phyloP scores from a whole-genome alignment of 1,284 basidiomycete species.

The Testicularia cyperi region DNA sequence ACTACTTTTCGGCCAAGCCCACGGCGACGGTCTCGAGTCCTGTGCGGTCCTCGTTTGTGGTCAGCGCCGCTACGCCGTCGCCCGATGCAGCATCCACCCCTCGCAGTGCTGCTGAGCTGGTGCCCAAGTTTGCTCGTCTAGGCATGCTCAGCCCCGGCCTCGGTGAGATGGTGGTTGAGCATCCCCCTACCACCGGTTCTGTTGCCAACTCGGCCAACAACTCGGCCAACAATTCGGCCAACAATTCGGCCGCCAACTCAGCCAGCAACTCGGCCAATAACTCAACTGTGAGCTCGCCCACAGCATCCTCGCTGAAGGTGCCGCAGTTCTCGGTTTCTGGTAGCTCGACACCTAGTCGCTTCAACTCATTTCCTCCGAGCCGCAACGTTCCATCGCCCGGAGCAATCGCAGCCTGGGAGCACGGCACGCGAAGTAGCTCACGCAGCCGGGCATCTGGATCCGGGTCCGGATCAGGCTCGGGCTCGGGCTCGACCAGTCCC shows the following conservation, averaged over 20 bases:
- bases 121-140: slow-evolving; percentile 38
- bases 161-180: slow-evolving; percentile 40
- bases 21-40: slow-evolving; percentile 12
- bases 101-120: slow-evolving; percentile 17
- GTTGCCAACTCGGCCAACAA: background rate
- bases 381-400: slow-evolving; percentile 25
- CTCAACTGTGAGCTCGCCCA: no score
- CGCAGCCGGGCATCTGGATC: slow-evolving; percentile 23
- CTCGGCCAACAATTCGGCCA: slow-evolving; percentile 24
- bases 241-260: background rate
- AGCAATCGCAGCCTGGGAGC: slow-evolving; percentile 20
- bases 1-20: slow-evolving; percentile 52
- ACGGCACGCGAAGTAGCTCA: slow-evolving; percentile 10
- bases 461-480: slow-evolving; percentile 15
- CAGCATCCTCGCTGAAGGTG: slow-evolving; percentile 23
- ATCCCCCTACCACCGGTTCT: slow-evolving; percentile 16
- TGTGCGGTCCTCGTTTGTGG: slow-evolving; percentile 21
- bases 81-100: slow-evolving; percentile 32
- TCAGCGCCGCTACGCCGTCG: slow-evolving; percentile 40
- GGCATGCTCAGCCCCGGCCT: slow-evolving; percentile 53
- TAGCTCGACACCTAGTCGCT: slow-evolving; percentile 14
- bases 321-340: slow-evolving; percentile 14
- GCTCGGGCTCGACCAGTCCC: slow-evolving; percentile 17
- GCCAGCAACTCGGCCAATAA: slow-evolving; percentile 15
- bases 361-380: slow-evolving; percentile 42